Evolutionary conservation across 371 early-diverging fungal genomes (phyloP).

Genomic region (Rhizopus arrhizus): DNA sequence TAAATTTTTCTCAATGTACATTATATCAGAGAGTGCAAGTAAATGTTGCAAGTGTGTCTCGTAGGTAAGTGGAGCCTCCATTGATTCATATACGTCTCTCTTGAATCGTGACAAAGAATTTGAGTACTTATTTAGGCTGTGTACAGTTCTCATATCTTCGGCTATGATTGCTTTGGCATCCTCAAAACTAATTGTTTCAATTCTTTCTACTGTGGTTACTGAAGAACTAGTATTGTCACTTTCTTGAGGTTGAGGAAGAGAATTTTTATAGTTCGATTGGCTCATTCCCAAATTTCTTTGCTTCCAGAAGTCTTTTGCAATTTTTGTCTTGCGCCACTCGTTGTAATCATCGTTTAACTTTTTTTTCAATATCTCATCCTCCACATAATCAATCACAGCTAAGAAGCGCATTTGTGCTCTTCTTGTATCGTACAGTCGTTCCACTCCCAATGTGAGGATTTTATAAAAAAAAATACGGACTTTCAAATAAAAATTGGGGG

Average conservation of each 20-base stretch:
- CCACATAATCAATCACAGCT: conserved; percentile 16
- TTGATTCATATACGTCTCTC: conserved; percentile 15
- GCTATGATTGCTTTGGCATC: conserved; percentile 20
- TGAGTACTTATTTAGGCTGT: conserved; percentile 11
- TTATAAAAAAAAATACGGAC: no score
- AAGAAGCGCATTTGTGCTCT: conserved; percentile 22
- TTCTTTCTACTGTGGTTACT: conserved; percentile 13
- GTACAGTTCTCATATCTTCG: conserved; percentile 7
- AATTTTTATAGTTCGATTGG: conserved; percentile 9
- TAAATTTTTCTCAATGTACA: conserved; percentile 11
- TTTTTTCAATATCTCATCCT: conserved; percentile 22
- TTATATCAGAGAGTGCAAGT: conserved; percentile 18
- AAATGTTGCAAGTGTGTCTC: conserved; percentile 18
- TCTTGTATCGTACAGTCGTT: conserved; percentile 20
- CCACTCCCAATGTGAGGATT: no score
- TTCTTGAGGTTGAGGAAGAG: conserved; percentile 14
- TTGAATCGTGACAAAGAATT: conserved; percentile 19
- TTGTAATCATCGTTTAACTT: conserved; percentile 23
- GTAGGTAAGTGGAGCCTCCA: conserved; percentile 15
- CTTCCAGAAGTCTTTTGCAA: conserved; percentile 25
- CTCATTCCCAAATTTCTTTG: conserved; percentile 16
- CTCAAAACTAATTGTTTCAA: conserved; percentile 21
- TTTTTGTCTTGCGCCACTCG: conserved; percentile 17
- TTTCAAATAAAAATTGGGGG: no score
- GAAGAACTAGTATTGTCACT: conserved; percentile 16